Base-by-base conservation (phyloP, 2,329 filamentous ascomycete genomes). In the Geosmithia morbida region DNA sequence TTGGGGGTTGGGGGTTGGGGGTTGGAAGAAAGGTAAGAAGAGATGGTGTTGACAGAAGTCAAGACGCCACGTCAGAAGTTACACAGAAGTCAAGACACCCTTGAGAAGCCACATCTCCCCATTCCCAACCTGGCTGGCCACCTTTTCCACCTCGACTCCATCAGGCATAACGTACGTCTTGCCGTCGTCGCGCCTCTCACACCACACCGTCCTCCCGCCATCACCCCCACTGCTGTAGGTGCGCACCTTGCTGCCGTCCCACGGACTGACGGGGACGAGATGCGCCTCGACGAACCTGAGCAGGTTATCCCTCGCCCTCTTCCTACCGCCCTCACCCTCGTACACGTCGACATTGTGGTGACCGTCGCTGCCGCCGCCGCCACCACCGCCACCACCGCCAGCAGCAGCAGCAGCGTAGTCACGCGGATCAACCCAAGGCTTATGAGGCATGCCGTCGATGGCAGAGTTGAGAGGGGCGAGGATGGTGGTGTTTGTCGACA, bases 401-500 rank as follows among this genome's bases (percentile, higher is more conserved):
- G 74, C 70, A 0, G 87, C 87, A 3, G 84, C 66, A 1, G 63
- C 63, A 3, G 71, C 66, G 60, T 92, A 90, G 53, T 95, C 88
- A 46, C 73, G 65, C 0, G 84, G 77, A 52, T 89, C 70, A 56
- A 85, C 86, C 87, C 87, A 94, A 0, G 89, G 89, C 62, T 96
- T 97, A 46, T 83, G 74, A 1, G 88, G 85, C 20, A 97, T 69
- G 1, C 65, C 68, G 53, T 85, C 83, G 57, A 98, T 79, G 2
- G 82, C 87, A 17, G 76, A 79, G 69, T 98, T 97, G 47, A 85
- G 69, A 1, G 92, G 92, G 5, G 89, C 90, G 2, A 97, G 77
- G 20, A 97, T 80, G 2, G 88, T 96, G 16, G 85, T 85, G 60
- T 90, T 89, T 49, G 74, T 64, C 1, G 67, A 59, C 1, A 71